Evolutionary conservation across 2,329 filamentous ascomycete genomes (phyloP), one percentile per base, ranked within the genome.

Genomic region (Xylaria multiplex): DNA sequence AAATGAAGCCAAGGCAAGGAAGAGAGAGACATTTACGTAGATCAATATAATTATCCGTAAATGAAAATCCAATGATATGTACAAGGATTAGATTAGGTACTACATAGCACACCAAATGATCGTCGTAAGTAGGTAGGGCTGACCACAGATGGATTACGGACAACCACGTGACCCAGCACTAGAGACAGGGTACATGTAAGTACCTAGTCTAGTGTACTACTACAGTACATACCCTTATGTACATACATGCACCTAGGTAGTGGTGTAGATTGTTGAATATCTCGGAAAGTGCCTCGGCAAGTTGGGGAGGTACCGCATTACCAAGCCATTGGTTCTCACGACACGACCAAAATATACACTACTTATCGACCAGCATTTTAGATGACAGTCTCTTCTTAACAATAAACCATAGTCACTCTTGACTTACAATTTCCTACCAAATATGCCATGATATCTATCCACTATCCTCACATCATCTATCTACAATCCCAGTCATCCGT

Each of bases 231-330:
- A 19, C 19, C 19, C 19, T 19, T 19, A 19, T 19, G 19, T 19
- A 19, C 19, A 19, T 19, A 19, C 19, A 19, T 19, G 19, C 19
- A 19, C 19, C 19, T 19, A 19, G 19, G 19, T 19, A 19, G 19
- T 19, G 19, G 19, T 19, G 19, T 19, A 19, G 32, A 11, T 7
- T 35, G 32, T 2, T 35, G 5, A 27, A 27, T 48, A 58, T 24
- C 55, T 43, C 43, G 30, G 7, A 37, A 40, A 58, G 30, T 58
- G 6, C 55, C 55, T 58, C 55, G 56, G 56, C 46, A 59, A 59
- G 19, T 59, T 30, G 14, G 16, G 19, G 27, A 19, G 22, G 22
- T 27, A 46, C 42, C 35, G 32, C 24, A 58, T 19, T 19, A 19
- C 19, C 19, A 19, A 19, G 19, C 19, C 19, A 19, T 27, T n/a